These are phyloP conservation scores for Laetiporus sulphureus DNA, from an alignment of 1,284 basidiomycete genomes.

Conservation along the genomic window DNA sequence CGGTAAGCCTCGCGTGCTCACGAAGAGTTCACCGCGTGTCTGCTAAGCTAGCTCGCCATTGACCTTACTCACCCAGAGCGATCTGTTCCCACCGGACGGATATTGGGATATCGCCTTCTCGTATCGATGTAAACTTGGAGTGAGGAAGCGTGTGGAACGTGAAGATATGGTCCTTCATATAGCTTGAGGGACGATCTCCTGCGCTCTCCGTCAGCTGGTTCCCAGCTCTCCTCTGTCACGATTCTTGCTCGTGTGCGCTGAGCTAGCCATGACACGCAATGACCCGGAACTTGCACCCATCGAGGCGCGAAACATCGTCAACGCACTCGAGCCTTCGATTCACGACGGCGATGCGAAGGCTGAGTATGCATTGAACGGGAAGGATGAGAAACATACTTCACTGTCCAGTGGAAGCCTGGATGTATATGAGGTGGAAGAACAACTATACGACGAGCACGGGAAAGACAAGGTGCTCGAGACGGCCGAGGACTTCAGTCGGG, in stretches of 20 bases:
- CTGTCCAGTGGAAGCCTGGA: conserved; percentile 2
- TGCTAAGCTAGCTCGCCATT: too few relatives aligned
- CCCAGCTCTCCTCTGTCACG: conserved; percentile 1
- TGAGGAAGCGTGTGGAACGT: too few relatives aligned
- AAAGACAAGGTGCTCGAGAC: conserved; percentile 39
- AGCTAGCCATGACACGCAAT: conserved; percentile 6
- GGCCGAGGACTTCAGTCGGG: conserved; percentile 40
- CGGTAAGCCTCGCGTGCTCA: too few relatives aligned
- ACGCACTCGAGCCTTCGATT: conserved; percentile 1
- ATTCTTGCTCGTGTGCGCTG: background rate
- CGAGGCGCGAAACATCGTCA: conserved; percentile 1
- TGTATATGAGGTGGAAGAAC: conserved; percentile 3
- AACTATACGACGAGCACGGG: conserved; percentile 16
- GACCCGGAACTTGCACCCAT: conserved; percentile 6
- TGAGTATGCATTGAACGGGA: conserved; percentile 2
- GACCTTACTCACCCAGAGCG: too few relatives aligned
- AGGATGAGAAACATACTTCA: conserved; percentile 2
- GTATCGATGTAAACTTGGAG: too few relatives aligned
- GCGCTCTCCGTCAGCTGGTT: background rate
- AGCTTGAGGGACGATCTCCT: too few relatives aligned
- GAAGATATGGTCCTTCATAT: too few relatives aligned
- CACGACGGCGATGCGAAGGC: conserved; percentile 2
- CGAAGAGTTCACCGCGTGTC: too few relatives aligned
- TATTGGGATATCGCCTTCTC: too few relatives aligned
- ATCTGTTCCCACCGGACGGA: too few relatives aligned